Conservation (phyloP, 306 rosid genomes). For the Delonix regia region DNA sequence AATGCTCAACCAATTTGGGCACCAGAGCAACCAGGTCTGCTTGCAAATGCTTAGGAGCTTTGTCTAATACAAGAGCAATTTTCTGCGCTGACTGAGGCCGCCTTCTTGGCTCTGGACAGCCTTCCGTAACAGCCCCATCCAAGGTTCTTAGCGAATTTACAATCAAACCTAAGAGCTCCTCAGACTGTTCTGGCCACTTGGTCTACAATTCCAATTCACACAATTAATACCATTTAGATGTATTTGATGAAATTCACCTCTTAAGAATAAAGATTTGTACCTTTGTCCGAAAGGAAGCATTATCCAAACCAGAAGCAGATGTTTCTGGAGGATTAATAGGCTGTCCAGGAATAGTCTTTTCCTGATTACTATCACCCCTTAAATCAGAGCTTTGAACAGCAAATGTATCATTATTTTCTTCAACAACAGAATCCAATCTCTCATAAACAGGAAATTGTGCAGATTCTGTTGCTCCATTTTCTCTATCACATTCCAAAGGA, state of each 20-base stretch:
- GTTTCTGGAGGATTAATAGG: conserved; percentile 86
- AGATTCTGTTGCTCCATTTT: conserved; percentile 66
- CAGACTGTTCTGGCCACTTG: conserved; percentile 99
- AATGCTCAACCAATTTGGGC: conserved; percentile 94
- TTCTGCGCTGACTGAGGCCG: conserved; percentile 97
- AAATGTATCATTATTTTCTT: conserved; percentile 67
- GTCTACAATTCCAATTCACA: conserved; percentile 61
- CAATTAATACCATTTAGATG: conserved; percentile 30
- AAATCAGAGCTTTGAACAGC: conserved; percentile 92
- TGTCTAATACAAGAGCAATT: conserved; percentile 91
- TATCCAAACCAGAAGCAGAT: conserved; percentile 69
- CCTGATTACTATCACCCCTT: conserved; percentile 50
- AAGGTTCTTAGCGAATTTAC: conserved; percentile 93
- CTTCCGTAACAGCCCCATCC: conserved; percentile 95
- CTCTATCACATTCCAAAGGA: conserved; percentile 64
- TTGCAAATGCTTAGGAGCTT: conserved; percentile 95
- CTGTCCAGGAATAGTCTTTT: conserved; percentile 69
- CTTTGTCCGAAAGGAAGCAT: conserved; percentile 71
- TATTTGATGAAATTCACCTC: conserved; percentile 27
- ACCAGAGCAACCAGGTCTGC: conserved; percentile 86
- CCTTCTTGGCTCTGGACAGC: conserved; percentile 96
- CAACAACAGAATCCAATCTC: conserved; percentile 71
- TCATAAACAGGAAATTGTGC: conserved; percentile 59
- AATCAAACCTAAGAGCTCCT: conserved; percentile 97
- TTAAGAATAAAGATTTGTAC: conserved; percentile 47